Conservation (phyloP, 192 early-diverging fungal species). For the Backusella tuberculispora region DNA sequence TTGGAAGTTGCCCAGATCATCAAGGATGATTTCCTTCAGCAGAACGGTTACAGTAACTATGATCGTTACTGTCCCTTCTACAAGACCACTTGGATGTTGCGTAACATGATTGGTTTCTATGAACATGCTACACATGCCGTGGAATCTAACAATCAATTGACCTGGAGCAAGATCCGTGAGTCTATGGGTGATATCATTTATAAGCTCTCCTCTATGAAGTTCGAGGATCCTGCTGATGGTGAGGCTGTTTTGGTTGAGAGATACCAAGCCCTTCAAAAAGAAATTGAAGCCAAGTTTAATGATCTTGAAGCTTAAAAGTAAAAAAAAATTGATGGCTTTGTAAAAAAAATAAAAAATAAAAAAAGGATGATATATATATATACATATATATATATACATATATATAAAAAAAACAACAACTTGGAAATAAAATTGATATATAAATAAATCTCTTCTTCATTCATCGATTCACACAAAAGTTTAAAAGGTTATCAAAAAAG, state of each 20-base stretch:
- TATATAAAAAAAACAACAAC: neutral
- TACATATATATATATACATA: too few species aligned
- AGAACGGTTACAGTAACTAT: constrained; percentile 98
- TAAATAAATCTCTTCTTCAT: too few species aligned
- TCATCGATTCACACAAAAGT: too few species aligned
- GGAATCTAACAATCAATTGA: constrained; percentile 87
- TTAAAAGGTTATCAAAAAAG: too few species aligned
- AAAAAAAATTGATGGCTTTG: neutral
- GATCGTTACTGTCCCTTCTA: constrained; percentile 99
- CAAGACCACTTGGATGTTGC: constrained; percentile 98
- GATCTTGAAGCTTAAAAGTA: constrained; percentile 52
- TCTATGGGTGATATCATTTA: constrained; percentile 91
- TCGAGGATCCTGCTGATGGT: constrained; percentile 98
- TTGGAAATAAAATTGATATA: too few species aligned
- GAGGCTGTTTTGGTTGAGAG: constrained; percentile 84
- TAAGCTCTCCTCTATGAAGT: constrained; percentile 99
- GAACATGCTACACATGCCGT: constrained; percentile 93
- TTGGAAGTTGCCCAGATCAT: constrained; percentile 96
- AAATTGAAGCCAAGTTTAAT: constrained; percentile 96
- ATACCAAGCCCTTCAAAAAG: constrained; percentile 89
- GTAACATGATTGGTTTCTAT: constrained; percentile 98
- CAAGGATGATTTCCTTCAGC: constrained; percentile 99
- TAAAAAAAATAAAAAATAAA: neutral
- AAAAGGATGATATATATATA: neutral
- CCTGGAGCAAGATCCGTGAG: constrained; percentile 96